Conservation (phyloP, 2,329 filamentous ascomycete genomes). For the Ceratocystis destructans region DNA sequence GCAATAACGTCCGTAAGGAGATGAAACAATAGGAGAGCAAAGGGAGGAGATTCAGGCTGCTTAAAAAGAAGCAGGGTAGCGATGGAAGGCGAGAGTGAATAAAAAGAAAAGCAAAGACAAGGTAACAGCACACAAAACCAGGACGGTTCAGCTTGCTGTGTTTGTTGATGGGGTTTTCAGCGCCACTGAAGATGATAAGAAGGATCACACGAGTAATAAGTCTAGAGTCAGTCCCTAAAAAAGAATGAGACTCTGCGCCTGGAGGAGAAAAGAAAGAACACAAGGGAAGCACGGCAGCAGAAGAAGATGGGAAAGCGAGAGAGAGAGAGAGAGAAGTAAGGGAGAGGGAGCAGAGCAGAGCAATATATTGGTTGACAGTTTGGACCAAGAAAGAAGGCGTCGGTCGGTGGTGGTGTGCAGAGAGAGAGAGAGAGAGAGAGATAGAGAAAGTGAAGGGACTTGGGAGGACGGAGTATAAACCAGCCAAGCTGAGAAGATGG, state of each 20-base stretch:
- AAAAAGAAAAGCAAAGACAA: background rate
- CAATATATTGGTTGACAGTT: background rate
- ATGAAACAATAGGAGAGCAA: background rate
- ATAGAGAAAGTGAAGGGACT: too few relatives aligned
- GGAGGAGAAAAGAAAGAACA: background rate
- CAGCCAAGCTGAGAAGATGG: background rate
- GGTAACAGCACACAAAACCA: background rate
- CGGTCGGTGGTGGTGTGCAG: too few relatives aligned
- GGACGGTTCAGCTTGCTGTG: conserved; percentile 6
- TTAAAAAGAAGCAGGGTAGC: background rate
- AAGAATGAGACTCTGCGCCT: background rate
- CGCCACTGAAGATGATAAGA: background rate
- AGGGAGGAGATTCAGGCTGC: background rate
- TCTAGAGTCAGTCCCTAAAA: background rate
- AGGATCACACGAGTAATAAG: background rate
- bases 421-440: too few relatives aligned
- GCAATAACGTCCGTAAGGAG: background rate
- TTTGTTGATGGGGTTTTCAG: background rate
- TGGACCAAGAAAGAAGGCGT: too few relatives aligned
- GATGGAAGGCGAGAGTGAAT: background rate
- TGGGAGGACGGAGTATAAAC: background rate
- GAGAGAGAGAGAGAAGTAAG: background rate
- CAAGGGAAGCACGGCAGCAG: background rate
- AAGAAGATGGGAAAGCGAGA: background rate
- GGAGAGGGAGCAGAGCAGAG: background rate